Conservation (phyloP, 1,284 basidiomycete genomes). For the Leccinum subatratum region DNA sequence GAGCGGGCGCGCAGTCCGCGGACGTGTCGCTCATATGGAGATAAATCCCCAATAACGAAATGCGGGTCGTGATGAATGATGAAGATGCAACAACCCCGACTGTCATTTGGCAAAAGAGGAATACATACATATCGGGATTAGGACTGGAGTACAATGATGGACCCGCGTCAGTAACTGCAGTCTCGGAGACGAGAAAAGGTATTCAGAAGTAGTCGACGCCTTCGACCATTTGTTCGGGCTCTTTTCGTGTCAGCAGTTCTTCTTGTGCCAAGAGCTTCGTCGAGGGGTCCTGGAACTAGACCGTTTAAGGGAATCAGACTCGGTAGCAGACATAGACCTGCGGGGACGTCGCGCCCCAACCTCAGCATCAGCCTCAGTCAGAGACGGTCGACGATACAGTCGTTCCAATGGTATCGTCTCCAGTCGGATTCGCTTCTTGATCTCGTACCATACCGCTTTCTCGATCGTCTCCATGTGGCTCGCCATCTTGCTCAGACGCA, state of each 20-base stretch:
- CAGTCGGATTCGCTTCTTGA: constrained; percentile 28
- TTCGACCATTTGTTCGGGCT: constrained; percentile 17
- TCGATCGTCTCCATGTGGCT: constrained; percentile 34
- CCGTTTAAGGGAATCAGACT: constrained; percentile 4
- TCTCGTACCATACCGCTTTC: constrained; percentile 25
- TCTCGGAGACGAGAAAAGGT: not conserved
- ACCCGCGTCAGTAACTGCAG: not conserved
- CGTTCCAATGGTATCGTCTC: constrained; percentile 23
- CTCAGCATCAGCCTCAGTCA: constrained; percentile 1
- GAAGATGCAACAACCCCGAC: not conserved
- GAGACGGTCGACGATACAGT: constrained; percentile 19
- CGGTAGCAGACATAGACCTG: constrained; percentile 5
- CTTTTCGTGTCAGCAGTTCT: not conserved
- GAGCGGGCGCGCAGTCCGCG: not conserved
- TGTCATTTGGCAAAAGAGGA: constrained; percentile 1
- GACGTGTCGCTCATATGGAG: constrained; percentile 6
- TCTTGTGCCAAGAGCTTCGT: constrained; percentile 1
- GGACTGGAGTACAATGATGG: not conserved
- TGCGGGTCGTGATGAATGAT: not conserved
- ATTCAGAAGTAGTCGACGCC: constrained; percentile 27
- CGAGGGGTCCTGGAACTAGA: constrained; percentile 4
- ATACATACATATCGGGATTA: constrained; percentile 14
- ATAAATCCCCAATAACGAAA: constrained; percentile 1
- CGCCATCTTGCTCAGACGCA: constrained; percentile 29
- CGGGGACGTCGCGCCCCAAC: constrained; percentile 7